Evolutionary conservation across 2,329 filamentous ascomycete species (phyloP), one percentile per base, ranked within the genome.

Genomic region (Orbilia oligospora): DNA sequence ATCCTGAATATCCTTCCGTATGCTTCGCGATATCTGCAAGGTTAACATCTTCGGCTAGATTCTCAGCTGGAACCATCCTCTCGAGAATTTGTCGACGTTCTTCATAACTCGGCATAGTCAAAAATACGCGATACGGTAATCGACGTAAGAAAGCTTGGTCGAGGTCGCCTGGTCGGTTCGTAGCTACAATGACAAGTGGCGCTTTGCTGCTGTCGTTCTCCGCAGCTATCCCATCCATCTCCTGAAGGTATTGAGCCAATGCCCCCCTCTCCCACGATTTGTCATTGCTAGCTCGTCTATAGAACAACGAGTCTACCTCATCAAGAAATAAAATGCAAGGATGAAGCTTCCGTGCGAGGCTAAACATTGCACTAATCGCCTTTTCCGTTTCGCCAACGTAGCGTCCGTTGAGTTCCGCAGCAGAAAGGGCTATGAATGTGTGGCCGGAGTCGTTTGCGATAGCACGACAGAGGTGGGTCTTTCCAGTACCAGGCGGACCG

Each of bases 271-370:
- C 49, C 65, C 65, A 76, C 16, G 49, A 48, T 49, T 51, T 61
- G 53, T 76, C 71, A 30, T 48, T 51, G 12, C 27, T 38, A 6
- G 41, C 70, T 51, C 71, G 51, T 10, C 53, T 49, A 8, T 68
- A 51, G 41, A 76, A 76, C 2, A 76, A n/a, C 9, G 71, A 67
- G 36, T 76, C 66, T 18, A 67, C 71, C 58, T 76, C 71, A 24
- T 76, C 71, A 12, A 76, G 53, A 41, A 76, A 76, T 14, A 76
- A 5, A 38, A 63, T 76, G 20, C 67, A 71, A 6, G 71, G 71
- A 36, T 55, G 69, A 16, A 76, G 71, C 18, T 71, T 76, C 10
- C 65, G 65, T 9, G 65, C 69, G 9, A 72, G 69, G 18, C 56
- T 72, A 16, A 67, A 72, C 38, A 72, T 61, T 10, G 36, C 69